phyloP scores from a whole-genome alignment of 148 eudicot genomes.

The Polygonum aviculare region DNA sequence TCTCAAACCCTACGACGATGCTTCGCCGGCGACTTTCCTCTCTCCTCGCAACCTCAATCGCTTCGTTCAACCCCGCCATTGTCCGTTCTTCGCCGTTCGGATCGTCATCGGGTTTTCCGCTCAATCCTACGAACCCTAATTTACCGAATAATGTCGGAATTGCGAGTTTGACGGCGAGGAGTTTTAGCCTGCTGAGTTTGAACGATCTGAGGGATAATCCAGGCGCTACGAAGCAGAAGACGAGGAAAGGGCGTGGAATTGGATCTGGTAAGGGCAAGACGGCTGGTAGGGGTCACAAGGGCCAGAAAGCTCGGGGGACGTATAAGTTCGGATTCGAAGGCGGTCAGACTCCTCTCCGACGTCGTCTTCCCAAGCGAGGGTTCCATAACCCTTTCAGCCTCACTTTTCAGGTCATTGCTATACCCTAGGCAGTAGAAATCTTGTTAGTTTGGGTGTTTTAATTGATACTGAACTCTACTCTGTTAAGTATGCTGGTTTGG shows the following conservation, averaged over 20 bases:
- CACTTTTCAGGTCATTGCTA: conserved; percentile 53
- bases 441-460: neutral
- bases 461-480: neutral
- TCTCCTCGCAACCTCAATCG: neutral
- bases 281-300: conserved; percentile 93
- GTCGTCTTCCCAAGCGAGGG: conserved; percentile 76
- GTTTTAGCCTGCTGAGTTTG: conserved; percentile 37
- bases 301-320: conserved; percentile 94
- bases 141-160: neutral
- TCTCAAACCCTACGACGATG: neutral
- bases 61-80: neutral
- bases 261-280: conserved; percentile 98
- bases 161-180: conserved; percentile 1
- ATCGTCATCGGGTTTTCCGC: neutral
- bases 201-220: conserved; percentile 81
- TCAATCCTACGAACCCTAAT: neutral
- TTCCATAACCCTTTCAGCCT: conserved; percentile 82
- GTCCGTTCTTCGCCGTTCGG: neutral
- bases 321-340: conserved; percentile 88
- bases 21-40: conserved; percentile 2
- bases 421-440: neutral
- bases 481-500: neutral
- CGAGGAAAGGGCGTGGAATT: conserved; percentile 86
- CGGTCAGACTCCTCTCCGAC: conserved; percentile 82
- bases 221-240: conserved; percentile 81